Conservation (phyloP, 2,329 filamentous ascomycete species). For the Ascochyta rabiei region DNA sequence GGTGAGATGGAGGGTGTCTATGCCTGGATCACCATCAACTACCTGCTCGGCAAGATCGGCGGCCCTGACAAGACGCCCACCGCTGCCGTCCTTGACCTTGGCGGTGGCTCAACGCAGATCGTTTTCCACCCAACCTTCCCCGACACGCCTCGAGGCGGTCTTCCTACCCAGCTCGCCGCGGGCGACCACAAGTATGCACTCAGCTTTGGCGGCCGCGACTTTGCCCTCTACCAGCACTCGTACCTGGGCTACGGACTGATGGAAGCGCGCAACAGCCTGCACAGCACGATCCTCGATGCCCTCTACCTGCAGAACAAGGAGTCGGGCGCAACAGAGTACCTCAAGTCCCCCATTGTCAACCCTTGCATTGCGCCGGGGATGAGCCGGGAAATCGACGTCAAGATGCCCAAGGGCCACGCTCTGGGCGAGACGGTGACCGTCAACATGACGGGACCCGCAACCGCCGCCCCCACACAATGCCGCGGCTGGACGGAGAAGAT, state of each 20-base stretch:
- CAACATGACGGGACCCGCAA: slow-evolving; percentile 84
- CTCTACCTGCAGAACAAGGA: slow-evolving; percentile 67
- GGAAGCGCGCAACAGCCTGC: slow-evolving; percentile 87
- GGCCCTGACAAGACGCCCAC: slow-evolving; percentile 88
- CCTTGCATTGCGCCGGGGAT: slow-evolving; percentile 87
- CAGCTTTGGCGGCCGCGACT: slow-evolving; percentile 86
- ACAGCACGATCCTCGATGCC: slow-evolving; percentile 75
- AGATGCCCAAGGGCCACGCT: slow-evolving; percentile 68
- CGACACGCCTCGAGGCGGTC: slow-evolving; percentile 71
- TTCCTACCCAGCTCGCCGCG: slow-evolving; percentile 82
- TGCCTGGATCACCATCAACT: slow-evolving; percentile 99
- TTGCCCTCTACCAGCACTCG: slow-evolving; percentile 96
- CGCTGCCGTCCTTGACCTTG: slow-evolving; percentile 93
- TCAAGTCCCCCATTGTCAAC: slow-evolving; percentile 74
- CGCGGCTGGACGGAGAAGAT: slow-evolving; percentile 89
- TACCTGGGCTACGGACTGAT: slow-evolving; percentile 97
- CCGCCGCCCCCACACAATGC: slow-evolving; percentile 81
- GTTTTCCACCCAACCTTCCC: slow-evolving; percentile 97
- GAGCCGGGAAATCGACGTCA: slow-evolving; percentile 73
- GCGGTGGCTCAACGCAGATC: slow-evolving; percentile 96
- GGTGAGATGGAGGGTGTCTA: slow-evolving; percentile 97
- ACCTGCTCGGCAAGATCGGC: slow-evolving; percentile 96
- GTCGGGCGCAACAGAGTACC: slow-evolving; percentile 63
- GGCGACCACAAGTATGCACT: slow-evolving; percentile 97
- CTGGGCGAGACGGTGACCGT: slow-evolving; percentile 71